phyloP scores from a whole-genome alignment of 225 moss, liverwort and hornwort genomes.

The Marchantia paleacea region DNA sequence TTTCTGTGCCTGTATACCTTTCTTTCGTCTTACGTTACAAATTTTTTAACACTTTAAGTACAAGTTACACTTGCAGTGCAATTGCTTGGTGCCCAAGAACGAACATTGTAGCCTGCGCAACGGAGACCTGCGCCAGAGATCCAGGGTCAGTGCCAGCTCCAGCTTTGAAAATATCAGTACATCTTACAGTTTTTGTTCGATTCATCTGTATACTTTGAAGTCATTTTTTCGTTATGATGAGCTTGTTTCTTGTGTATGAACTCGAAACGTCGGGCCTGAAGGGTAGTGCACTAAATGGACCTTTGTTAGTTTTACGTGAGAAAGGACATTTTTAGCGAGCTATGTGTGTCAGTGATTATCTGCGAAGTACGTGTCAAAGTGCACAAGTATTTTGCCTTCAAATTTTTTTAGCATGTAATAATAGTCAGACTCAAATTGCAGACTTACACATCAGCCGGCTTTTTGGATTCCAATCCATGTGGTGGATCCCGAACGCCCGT shows the following conservation, averaged over 20 bases:
- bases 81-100: constrained; percentile 89
- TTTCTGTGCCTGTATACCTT: background rate
- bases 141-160: constrained; percentile 47
- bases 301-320: no score
- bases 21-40: background rate
- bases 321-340: no score
- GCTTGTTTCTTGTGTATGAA: no score
- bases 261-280: no score
- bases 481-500: constrained; percentile 88
- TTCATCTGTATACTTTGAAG: no score
- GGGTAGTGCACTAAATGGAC: no score
- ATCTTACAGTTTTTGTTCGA: background rate
- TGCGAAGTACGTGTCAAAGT: no score
- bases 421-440: constrained; percentile 26
- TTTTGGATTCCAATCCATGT: constrained; percentile 97
- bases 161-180: background rate
- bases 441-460: constrained; percentile 62
- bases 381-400: background rate
- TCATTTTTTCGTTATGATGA: no score
- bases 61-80: constrained; percentile 47
- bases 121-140: constrained; percentile 92
- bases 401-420: background rate
- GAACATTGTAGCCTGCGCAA: constrained; percentile 84
- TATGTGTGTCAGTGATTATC: no score
- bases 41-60: background rate